phyloP scores from a whole-genome alignment of 495 filamentous ascomycete genomes.

The Lasiosphaeriaceae sp. region DNA sequence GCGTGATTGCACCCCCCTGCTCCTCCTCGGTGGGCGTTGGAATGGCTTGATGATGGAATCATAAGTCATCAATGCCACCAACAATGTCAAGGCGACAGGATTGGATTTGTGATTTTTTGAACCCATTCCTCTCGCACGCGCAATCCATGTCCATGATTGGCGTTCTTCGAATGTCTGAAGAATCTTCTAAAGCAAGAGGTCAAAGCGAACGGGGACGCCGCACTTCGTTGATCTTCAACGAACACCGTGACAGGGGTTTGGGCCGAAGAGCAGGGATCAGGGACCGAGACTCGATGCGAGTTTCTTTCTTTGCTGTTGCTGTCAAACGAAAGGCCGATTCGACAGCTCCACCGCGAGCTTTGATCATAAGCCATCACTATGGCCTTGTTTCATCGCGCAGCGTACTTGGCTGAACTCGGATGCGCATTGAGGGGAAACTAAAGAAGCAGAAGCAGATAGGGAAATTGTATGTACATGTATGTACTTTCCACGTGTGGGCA shows the following conservation, averaged over 20 bases:
- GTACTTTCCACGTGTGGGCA: too few species aligned
- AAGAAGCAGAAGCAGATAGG: not conserved
- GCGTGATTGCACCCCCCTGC: not conserved
- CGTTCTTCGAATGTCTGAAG: constrained; percentile 32
- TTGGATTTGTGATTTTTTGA: not conserved
- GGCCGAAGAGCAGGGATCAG: constrained; percentile 14
- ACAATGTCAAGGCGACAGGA: not conserved
- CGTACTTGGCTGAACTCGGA: too few species aligned
- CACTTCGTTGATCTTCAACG: not conserved
- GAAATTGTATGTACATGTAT: too few species aligned
- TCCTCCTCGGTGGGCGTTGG: not conserved
- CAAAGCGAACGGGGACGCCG: constrained; percentile 22
- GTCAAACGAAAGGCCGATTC: constrained; percentile 7
- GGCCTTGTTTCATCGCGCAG: not conserved
- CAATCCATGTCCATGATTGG: constrained; percentile 17
- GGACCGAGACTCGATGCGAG: constrained; percentile 13
- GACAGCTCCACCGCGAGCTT: not conserved
- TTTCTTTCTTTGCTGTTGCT: constrained; percentile 4
- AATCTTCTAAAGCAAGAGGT: constrained; percentile 32
- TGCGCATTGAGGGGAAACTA: not conserved
- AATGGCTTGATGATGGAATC: constrained; percentile 23
- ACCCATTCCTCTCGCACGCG: not conserved
- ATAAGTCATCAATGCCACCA: constrained; percentile 16
- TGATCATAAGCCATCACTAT: not conserved
- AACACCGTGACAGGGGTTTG: not conserved